Evolutionary conservation across 2,329 filamentous ascomycete genomes (phyloP), one percentile per base, ranked within the genome.

Genomic region (Exserohilum turcica): DNA sequence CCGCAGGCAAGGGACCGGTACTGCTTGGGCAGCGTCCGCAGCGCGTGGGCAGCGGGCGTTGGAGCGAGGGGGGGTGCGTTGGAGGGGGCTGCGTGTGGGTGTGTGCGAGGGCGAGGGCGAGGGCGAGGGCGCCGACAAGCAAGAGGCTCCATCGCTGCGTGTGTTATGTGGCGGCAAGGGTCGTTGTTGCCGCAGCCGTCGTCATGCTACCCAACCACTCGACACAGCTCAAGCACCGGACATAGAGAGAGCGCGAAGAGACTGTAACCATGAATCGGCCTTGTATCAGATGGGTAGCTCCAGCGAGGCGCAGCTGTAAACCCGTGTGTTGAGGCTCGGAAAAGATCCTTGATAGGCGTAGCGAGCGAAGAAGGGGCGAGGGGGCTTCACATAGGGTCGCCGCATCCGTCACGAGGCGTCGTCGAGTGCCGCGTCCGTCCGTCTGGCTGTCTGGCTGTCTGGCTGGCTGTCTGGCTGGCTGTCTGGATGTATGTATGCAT

Each of bases 361-460:
- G 58, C 60, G 48, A 58, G 58, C 49, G 52, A 38, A 24, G 46
- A 16, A 13, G 52, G 28, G 40, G 39, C n/a, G n/a, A n/a, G n/a
- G n/a, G n/a, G n/a, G n/a, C n/a, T n/a, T 54, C 54, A 50, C 61
- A 57, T 61, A 55, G 33, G 46, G 57, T 49, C 49, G 56, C 59
- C 44, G 43, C 49, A 24, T 49, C 50, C 48, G 56, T 59, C 43
- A 56, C 57, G 43, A 48, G 60, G 57, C 46, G 52, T 55, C 35
- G 43, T 44, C 37, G 31, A 48, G 13, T 21, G 51, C 19, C 48
- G 36, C 48, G 46, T 43, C 42, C 52, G 47, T 52, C 50, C n/a
- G n/a, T n/a, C n/a, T n/a, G n/a, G n/a, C n/a, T n/a, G n/a, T n/a
- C n/a, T n/a, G n/a, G n/a, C n/a, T n/a, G n/a, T n/a, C n/a, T n/a